A percentile compares a stretch with the other conserved stretches of the same genome.
These are phyloP conservation scores for Colletotrichum somersetense DNA, from an alignment of 2,329 filamentous ascomycete species.

Conservation along the genomic window DNA sequence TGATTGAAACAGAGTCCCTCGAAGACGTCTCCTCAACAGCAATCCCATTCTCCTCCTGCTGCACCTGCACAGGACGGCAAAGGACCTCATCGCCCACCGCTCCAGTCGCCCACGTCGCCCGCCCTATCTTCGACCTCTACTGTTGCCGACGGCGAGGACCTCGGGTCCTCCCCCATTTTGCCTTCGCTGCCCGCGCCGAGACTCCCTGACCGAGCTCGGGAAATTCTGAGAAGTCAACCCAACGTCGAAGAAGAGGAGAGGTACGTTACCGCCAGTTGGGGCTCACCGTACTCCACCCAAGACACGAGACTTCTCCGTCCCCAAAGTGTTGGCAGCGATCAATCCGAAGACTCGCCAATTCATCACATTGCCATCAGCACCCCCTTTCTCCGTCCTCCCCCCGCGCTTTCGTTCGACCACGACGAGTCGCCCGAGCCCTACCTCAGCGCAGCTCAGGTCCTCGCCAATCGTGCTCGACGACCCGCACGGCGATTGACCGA, in stretches of 20 bases:
- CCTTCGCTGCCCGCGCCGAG: conserved; percentile 70
- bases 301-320: conserved; percentile 64
- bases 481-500: conserved; percentile 76
- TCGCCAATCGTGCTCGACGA: conserved; percentile 72
- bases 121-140: conserved; percentile 73
- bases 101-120: conserved; percentile 62
- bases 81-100: conserved; percentile 53
- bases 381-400: conserved; percentile 70
- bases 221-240: conserved; percentile 68
- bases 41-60: conserved; percentile 68
- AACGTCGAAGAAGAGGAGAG: conserved; percentile 54
- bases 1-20: conserved; percentile 51
- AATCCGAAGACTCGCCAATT: conserved; percentile 71
- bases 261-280: conserved; percentile 85
- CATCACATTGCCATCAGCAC: conserved; percentile 73
- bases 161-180: conserved; percentile 68
- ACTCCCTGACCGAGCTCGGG: conserved; percentile 67
- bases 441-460: conserved; percentile 67
- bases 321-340: conserved; percentile 69
- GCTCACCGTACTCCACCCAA: conserved; percentile 85
- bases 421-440: conserved; percentile 53
- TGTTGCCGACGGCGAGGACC: conserved; percentile 67
- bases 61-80: conserved; percentile 71
- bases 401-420: conserved; percentile 56
- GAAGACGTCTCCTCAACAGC: conserved; percentile 69